Percentiles rank a stretch among this genome's conserved stretches.
phyloP scores from a whole-genome alignment of 805 yeast species.

The Cyberlindnera xishuangbannaensis region DNA sequence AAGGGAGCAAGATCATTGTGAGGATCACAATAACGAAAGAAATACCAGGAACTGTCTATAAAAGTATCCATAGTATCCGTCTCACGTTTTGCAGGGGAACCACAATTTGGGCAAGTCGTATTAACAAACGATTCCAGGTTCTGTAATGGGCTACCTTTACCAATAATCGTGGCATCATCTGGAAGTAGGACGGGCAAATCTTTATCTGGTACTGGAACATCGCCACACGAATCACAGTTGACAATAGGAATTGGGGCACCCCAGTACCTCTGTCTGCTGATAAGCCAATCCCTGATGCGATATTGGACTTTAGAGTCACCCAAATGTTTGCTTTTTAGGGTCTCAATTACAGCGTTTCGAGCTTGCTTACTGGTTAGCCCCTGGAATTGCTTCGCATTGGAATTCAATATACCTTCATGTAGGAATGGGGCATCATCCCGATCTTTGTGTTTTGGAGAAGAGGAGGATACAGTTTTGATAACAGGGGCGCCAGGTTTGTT shows the following conservation, averaged over 20 bases:
- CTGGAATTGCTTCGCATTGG: constrained; percentile 39
- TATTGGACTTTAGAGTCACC: constrained; percentile 51
- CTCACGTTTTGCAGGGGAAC: constrained; percentile 69
- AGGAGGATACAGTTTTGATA: constrained; percentile 18
- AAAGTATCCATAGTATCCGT: constrained; percentile 99
- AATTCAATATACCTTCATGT: constrained; percentile 43
- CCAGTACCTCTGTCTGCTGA: constrained; percentile 95
- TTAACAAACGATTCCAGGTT: constrained; percentile 62
- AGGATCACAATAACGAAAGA: constrained; percentile 76
- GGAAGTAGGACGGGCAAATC: constrained; percentile 85
- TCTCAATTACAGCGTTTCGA: constrained; percentile 35
- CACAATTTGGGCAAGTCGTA: constrained; percentile 79
- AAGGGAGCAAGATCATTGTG: constrained; percentile 55
- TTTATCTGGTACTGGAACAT: constrained; percentile 86
- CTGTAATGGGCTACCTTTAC: constrained; percentile 63
- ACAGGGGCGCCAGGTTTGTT: constrained; percentile 41
- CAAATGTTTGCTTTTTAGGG: constrained; percentile 30
- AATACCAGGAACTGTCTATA: constrained; percentile 97
- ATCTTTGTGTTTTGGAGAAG: constrained; percentile 8
- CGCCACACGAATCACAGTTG: constrained; percentile 81
- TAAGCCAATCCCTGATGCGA: constrained; percentile 87
- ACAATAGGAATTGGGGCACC: constrained; percentile 97
- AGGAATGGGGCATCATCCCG: constrained; percentile 29
- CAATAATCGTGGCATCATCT: constrained; percentile 39
- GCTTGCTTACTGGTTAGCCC: constrained; percentile 53